Evolutionary conservation across 192 early-diverging fungal genomes (phyloP).

Genomic region (Pecoramyces ruminantium): DNA sequence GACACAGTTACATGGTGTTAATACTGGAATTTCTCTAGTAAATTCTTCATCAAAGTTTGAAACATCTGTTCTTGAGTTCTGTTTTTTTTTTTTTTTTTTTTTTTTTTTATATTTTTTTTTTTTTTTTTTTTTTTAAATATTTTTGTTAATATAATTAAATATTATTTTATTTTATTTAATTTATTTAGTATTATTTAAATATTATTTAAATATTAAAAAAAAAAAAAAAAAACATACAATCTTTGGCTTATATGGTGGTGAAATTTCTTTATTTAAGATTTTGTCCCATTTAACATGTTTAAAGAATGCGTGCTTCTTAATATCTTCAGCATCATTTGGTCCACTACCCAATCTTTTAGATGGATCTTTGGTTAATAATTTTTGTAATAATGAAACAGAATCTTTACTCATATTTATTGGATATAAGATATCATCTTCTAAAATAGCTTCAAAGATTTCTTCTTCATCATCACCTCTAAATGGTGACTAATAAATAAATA

Average conservation of each 20-base stretch:
- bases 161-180: no score
- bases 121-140: no score
- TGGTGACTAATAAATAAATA: constrained; percentile 24
- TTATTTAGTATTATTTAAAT: no score
- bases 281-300: constrained; percentile 90
- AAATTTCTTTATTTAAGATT: constrained; percentile 67
- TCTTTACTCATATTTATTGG: constrained; percentile 86
- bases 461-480: constrained; percentile 94
- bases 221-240: constrained; percentile 31
- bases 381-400: constrained; percentile 79
- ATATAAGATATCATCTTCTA: constrained; percentile 88
- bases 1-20: constrained; percentile 80
- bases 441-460: constrained; percentile 94
- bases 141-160: no score
- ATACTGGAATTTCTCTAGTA: constrained; percentile 77
- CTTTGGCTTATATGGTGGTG: constrained; percentile 80
- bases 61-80: constrained; percentile 32
- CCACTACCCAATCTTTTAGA: constrained; percentile 66
- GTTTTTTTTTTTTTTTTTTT: background rate
- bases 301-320: constrained; percentile 89
- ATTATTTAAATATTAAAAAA: no score
- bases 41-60: constrained; percentile 99
- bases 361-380: constrained; percentile 80
- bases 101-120: no score
- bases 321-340: constrained; percentile 77